Evolutionary conservation across 495 filamentous ascomycete species (phyloP).

Genomic region (Durotheca rogersii): DNA sequence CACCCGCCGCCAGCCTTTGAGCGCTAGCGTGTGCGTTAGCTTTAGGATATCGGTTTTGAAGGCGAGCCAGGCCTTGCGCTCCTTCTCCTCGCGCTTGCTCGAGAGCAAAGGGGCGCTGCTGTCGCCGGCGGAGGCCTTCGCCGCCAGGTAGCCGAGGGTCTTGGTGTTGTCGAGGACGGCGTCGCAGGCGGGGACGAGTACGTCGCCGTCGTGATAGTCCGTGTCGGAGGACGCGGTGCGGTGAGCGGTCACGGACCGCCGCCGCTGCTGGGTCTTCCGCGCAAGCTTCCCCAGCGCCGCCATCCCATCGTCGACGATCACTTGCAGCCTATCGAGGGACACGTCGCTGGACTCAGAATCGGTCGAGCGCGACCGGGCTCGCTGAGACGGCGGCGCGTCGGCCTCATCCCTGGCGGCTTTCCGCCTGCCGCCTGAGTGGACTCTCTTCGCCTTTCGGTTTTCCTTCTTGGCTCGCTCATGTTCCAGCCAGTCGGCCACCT

Average conservation of each 20-base stretch:
- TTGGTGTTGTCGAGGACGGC: constrained; percentile 83
- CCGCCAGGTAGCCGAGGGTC: constrained; percentile 72
- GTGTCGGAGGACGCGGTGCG: constrained; percentile 70
- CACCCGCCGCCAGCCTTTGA: constrained; percentile 88
- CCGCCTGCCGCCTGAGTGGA: constrained; percentile 31
- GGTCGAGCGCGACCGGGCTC: constrained; percentile 43
- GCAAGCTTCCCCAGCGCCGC: constrained; percentile 44
- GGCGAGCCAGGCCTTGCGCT: constrained; percentile 67
- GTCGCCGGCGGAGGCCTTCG: constrained; percentile 46
- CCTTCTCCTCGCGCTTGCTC: constrained; percentile 55
- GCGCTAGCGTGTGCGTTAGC: constrained; percentile 79
- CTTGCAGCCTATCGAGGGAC: constrained; percentile 68
- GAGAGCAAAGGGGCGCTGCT: constrained; percentile 47
- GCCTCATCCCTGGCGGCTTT: constrained; percentile 28
- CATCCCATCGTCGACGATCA: constrained; percentile 64
- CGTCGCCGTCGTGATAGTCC: constrained; percentile 71
- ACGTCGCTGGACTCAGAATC: constrained; percentile 59
- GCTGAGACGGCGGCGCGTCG: constrained; percentile 10
- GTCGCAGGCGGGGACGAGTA: constrained; percentile 74
- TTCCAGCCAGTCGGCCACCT: constrained; percentile 78
- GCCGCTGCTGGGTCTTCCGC: constrained; percentile 36
- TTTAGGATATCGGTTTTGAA: constrained; percentile 93
- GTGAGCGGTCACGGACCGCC: constrained; percentile 35
- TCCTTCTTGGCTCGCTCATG: constrained; percentile 68
- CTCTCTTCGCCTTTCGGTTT: constrained; percentile 47